These are phyloP conservation scores for Aspergillus ruber DNA, from an alignment of 2,329 filamentous ascomycete species.

Conservation along the genomic window DNA sequence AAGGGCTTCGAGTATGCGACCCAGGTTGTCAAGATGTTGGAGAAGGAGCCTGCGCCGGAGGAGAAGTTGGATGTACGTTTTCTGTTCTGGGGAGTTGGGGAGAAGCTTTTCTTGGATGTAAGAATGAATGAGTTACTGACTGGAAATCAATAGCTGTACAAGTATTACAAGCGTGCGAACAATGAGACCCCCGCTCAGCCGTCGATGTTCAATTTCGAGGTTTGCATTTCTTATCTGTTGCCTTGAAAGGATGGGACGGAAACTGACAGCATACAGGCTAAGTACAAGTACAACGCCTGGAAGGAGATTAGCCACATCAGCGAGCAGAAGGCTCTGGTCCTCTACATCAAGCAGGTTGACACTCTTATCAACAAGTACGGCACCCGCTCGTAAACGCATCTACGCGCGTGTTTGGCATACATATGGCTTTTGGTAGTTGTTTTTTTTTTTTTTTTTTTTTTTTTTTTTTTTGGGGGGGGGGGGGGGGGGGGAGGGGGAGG, in stretches of 20 bases:
- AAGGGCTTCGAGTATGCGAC: constrained; percentile 27
- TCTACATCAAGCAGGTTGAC: constrained; percentile 69
- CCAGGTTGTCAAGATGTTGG: constrained; percentile 24
- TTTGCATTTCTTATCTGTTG: constrained; percentile 2
- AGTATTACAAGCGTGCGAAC: constrained; percentile 13
- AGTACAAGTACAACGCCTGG: constrained; percentile 77
- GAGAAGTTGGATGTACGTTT: constrained; percentile 29
- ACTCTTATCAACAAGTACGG: constrained; percentile 64
- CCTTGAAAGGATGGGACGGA: neutral
- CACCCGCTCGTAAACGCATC: constrained; percentile 8
- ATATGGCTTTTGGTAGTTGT: neutral
- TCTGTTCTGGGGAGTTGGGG: neutral
- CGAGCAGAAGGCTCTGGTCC: constrained; percentile 62
- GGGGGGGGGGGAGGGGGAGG: too few relatives aligned
- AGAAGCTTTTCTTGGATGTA: neutral
- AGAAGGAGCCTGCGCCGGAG: constrained; percentile 14
- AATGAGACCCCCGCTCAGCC: constrained; percentile 11
- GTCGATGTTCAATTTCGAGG: constrained; percentile 13
- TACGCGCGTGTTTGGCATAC: neutral
- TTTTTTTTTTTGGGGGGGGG: too few relatives aligned
- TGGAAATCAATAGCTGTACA: constrained; percentile 9
- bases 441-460: too few relatives aligned
- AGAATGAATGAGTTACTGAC: neutral
- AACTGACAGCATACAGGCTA: constrained; percentile 49
- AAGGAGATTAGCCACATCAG: constrained; percentile 60